phyloP scores from a whole-genome alignment of 352 stramenopile species.

The Phytophthora chlamydospora region DNA sequence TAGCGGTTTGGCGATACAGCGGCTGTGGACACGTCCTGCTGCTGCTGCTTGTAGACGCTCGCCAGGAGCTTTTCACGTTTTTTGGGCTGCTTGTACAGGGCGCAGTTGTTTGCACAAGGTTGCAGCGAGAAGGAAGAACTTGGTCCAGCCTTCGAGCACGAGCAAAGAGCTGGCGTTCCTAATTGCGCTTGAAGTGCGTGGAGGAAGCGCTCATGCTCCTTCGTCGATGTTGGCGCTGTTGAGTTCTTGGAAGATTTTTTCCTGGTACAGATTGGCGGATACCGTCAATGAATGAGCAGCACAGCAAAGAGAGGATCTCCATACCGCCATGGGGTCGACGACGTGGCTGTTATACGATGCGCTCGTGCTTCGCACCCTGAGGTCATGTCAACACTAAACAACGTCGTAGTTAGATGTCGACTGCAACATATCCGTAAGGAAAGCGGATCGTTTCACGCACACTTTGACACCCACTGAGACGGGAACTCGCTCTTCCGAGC shows the following conservation, averaged over 20 bases:
- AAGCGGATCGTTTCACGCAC: slow-evolving; percentile 11
- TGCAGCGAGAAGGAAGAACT: slow-evolving; percentile 18
- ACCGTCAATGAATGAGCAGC: neutral
- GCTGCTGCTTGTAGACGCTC: slow-evolving; percentile 72
- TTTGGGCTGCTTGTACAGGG: slow-evolving; percentile 66
- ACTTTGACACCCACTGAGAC: slow-evolving; percentile 11
- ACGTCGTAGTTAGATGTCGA: slow-evolving; percentile 5
- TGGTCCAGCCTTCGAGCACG: slow-evolving; percentile 34
- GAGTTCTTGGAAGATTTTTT: slow-evolving; percentile 22
- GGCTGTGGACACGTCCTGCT: slow-evolving; percentile 15
- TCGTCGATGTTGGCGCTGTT: slow-evolving; percentile 1
- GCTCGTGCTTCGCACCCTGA: slow-evolving; percentile 40
- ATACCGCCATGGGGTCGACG: slow-evolving; percentile 64
- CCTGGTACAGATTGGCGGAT: slow-evolving; percentile 4
- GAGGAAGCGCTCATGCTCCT: slow-evolving; percentile 52
- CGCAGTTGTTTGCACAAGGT: slow-evolving; percentile 73
- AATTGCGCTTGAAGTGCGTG: slow-evolving; percentile 55
- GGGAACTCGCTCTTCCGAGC: neutral
- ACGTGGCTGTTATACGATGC: slow-evolving; percentile 41
- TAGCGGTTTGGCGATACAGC: slow-evolving; percentile 21
- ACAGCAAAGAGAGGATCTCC: neutral
- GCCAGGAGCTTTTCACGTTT: slow-evolving; percentile 61
- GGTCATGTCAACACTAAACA: slow-evolving; percentile 44
- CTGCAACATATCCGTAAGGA: neutral
- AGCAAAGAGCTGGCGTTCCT: slow-evolving; percentile 60